Evolutionary conservation across 2,329 filamentous ascomycete genomes (phyloP).

Genomic region (Penicillium sp.): DNA sequence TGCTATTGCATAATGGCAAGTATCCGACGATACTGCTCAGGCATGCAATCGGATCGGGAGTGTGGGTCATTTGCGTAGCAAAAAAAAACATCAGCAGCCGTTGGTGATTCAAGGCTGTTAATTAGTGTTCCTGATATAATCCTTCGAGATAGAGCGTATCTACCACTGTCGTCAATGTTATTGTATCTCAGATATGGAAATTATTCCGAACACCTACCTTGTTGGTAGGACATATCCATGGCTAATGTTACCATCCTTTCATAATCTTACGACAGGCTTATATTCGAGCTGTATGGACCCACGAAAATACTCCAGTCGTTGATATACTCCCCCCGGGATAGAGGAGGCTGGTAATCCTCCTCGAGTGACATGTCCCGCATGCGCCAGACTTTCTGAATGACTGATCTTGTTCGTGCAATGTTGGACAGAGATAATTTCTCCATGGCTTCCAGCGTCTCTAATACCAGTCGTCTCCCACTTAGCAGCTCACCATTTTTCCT

Average conservation of each 20-base stretch:
- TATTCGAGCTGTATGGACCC: constrained; percentile 39
- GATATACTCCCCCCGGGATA: constrained; percentile 15
- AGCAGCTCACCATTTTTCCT: constrained; percentile 17
- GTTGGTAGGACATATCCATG: no score
- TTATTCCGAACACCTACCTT: not conserved
- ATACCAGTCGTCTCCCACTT: constrained; percentile 36
- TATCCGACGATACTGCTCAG: no score
- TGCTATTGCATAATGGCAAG: no score
- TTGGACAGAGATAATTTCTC: constrained; percentile 41
- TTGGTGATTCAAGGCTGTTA: no score
- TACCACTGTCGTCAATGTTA: not conserved
- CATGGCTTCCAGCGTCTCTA: constrained; percentile 40
- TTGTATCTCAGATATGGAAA: not conserved
- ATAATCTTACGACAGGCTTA: constrained; percentile 36
- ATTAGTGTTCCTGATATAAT: no score
- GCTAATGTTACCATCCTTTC: no score
- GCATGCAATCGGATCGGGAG: no score
- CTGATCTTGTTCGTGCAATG: constrained; percentile 42
- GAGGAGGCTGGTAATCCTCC: constrained; percentile 9
- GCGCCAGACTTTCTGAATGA: constrained; percentile 48
- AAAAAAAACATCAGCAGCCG: no score
- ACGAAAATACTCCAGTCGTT: constrained; percentile 45
- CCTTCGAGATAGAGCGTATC: not conserved
- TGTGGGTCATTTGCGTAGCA: no score
- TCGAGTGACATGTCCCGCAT: constrained; percentile 37